Percentiles rank a stretch among this genome's conserved stretches.
Conservation (phyloP, 2,329 filamentous ascomycete genomes). For the Calycina herbarum region DNA sequence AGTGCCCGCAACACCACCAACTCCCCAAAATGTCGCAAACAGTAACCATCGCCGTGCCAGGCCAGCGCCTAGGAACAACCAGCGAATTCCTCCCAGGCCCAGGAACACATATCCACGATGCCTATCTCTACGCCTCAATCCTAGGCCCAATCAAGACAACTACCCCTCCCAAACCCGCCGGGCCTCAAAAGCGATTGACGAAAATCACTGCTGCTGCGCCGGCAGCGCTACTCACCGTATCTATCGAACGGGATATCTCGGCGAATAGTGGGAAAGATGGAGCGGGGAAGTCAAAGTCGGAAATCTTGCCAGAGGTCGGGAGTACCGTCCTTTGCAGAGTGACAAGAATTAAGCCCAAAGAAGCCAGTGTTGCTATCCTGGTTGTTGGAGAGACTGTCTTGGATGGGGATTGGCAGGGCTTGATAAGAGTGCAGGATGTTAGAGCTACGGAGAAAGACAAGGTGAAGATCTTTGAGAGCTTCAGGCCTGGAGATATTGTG, state of each 20-base stretch:
- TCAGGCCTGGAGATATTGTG: conserved; percentile 90
- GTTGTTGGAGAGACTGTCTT: conserved; percentile 73
- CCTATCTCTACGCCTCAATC: conserved; percentile 78
- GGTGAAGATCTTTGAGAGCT: conserved; percentile 86
- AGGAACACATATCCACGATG: conserved; percentile 79
- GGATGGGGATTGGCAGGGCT: conserved; percentile 78
- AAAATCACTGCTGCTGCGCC: conserved; percentile 52
- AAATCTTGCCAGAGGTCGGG: conserved; percentile 79
- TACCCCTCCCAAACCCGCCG: conserved; percentile 41
- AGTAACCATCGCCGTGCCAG: conserved; percentile 66
- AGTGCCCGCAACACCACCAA: conserved; percentile 6
- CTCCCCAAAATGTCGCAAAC: conserved; percentile 27
- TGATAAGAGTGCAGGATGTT: conserved; percentile 88
- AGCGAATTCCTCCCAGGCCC: conserved; percentile 70
- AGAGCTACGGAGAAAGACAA: conserved; percentile 94
- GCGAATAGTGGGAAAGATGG: conserved; percentile 17
- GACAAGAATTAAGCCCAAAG: conserved; percentile 78
- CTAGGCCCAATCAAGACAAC: conserved; percentile 67
- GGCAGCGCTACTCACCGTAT: conserved; percentile 52
- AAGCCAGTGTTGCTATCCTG: conserved; percentile 83
- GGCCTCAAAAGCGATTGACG: conserved; percentile 59
- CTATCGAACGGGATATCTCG: conserved; percentile 45
- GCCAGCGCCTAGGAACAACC: conserved; percentile 72
- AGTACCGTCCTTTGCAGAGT: conserved; percentile 82
- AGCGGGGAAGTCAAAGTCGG: conserved; percentile 50